Conservation (phyloP, 2,329 filamentous ascomycete genomes). For the Graphilbum fragrans region DNA sequence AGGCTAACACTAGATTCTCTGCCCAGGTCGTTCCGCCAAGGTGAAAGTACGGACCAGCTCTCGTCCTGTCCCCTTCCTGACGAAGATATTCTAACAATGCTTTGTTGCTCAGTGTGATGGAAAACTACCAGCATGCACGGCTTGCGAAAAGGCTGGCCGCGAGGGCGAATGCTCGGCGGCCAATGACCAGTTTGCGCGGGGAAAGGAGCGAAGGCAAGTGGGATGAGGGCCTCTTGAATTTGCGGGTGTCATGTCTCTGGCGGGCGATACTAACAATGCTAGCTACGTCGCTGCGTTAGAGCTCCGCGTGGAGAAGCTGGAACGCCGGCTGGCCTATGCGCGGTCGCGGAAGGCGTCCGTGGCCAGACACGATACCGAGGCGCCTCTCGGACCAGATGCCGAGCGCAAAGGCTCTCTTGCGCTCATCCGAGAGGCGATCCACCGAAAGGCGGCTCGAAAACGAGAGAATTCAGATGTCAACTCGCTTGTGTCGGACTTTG, state of each 20-base stretch:
- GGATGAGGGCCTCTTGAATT: no score
- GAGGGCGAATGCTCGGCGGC: constrained; percentile 82
- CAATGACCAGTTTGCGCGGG: constrained; percentile 89
- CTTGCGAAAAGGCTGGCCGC: constrained; percentile 84
- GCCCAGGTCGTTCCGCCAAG: constrained; percentile 67
- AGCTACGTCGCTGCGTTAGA: constrained; percentile 94
- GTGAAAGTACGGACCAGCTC: constrained; percentile 51
- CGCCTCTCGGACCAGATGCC: constrained; percentile 11
- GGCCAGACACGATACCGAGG: constrained; percentile 49
- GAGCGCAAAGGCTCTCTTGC: constrained; percentile 54
- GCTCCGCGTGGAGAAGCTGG: constrained; percentile 75
- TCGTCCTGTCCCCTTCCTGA: not conserved
- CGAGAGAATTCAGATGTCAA: constrained; percentile 80
- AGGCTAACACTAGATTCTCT: not conserved
- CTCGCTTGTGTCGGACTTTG: constrained; percentile 86
- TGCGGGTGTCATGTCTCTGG: no score
- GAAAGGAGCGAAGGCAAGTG: constrained; percentile 75
- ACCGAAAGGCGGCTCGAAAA: constrained; percentile 50
- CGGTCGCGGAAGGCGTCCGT: constrained; percentile 60
- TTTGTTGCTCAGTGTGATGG: constrained; percentile 70
- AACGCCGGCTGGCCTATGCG: constrained; percentile 62
- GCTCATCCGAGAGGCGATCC: constrained; percentile 48
- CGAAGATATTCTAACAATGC: no score
- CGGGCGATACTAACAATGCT: constrained; percentile 9
- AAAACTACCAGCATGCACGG: constrained; percentile 87